These are phyloP conservation scores for Purshia tridentata DNA, from an alignment of 306 rosid species.

Conservation along the genomic window DNA sequence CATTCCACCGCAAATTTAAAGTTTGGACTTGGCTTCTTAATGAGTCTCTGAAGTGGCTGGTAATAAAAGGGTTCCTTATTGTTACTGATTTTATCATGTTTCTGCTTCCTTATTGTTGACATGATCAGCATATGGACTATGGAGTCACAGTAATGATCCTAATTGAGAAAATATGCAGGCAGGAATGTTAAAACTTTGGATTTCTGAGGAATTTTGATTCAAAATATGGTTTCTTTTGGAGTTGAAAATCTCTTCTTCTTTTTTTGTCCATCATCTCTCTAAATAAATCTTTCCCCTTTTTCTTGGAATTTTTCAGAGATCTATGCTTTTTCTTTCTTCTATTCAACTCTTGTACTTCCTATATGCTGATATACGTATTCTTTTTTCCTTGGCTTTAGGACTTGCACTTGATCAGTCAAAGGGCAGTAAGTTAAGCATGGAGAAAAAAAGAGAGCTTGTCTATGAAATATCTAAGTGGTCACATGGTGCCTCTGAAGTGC, in stretches of 20 bases:
- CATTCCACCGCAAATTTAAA: no score
- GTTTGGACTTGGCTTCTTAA: constrained; percentile 13
- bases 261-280: not conserved
- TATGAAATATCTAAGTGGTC: constrained; percentile 78
- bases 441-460: constrained; percentile 82
- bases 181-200: not conserved
- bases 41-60: constrained; percentile 3
- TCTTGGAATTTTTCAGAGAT: constrained; percentile 10
- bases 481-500: constrained; percentile 70
- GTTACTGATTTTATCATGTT: constrained; percentile 15
- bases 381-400: constrained; percentile 45
- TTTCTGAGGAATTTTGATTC: not conserved
- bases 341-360: constrained; percentile 7
- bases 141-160: constrained; percentile 6
- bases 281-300: not conserved
- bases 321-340: not conserved
- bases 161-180: not conserved
- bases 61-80: no score
- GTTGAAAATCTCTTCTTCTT: no score
- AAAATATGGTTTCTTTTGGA: not conserved
- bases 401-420: constrained; percentile 54
- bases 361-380: constrained; percentile 21
- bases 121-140: constrained; percentile 15
- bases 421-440: constrained; percentile 67
- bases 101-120: constrained; percentile 19